Conservation (phyloP, 441 rosid species). For the Gossypium armourianum region DNA sequence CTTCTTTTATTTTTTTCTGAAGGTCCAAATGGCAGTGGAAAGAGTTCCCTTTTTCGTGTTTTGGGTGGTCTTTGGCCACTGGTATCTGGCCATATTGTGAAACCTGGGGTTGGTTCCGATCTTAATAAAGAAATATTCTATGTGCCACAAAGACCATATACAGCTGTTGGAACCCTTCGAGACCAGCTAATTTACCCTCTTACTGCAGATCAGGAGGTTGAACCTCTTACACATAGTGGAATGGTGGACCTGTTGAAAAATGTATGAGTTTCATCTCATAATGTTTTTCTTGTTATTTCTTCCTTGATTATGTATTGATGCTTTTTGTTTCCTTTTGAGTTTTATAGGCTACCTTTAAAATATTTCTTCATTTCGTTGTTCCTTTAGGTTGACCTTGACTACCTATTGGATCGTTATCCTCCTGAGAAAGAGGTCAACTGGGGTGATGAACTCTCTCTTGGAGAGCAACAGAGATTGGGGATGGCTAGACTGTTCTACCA, state of each 20-base stretch:
- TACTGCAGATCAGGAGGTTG: conserved; percentile 56
- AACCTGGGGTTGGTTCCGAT: conserved; percentile 99
- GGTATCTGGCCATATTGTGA: conserved; percentile 82
- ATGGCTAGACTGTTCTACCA: conserved; percentile 98
- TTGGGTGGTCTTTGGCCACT: conserved; percentile 99
- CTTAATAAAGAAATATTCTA: conserved; percentile 95
- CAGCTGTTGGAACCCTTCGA: conserved; percentile 91
- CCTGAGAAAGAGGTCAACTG: conserved; percentile 83
- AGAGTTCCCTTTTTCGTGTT: conserved; percentile 98
- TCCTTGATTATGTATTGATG: neutral
- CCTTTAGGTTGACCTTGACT: conserved; percentile 82
- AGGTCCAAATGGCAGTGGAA: conserved; percentile 99
- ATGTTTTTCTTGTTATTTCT: conserved; percentile 8
- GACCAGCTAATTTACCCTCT: conserved; percentile 98
- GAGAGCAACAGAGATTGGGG: conserved; percentile 98
- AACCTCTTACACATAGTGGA: conserved; percentile 57
- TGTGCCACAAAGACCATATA: conserved; percentile 97
- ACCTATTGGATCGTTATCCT: conserved; percentile 84
- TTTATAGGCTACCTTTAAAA: conserved; percentile 13
- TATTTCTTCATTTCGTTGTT: conserved; percentile 10
- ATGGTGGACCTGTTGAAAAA: conserved; percentile 88
- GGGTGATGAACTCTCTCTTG: conserved; percentile 96
- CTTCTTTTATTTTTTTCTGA: conserved; percentile 21
- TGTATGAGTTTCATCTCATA: conserved; percentile 36
- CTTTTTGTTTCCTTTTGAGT: conserved; percentile 9